phyloP scores from a whole-genome alignment of 1,284 basidiomycete species.

The Pseudozyma sp. region DNA sequence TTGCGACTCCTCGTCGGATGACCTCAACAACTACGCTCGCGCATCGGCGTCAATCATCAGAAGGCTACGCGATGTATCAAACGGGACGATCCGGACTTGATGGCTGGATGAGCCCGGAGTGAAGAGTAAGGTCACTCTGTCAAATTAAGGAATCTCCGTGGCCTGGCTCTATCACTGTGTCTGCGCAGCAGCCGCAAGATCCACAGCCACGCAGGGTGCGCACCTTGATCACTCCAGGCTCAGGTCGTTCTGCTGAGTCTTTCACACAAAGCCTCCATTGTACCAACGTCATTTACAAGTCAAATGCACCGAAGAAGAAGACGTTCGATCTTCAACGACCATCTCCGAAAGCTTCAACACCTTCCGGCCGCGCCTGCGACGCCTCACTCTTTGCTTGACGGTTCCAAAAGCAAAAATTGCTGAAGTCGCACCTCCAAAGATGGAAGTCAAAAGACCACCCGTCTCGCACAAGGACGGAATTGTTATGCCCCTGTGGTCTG shows the following conservation, averaged over 20 bases:
- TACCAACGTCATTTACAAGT: not conserved
- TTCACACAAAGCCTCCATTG: not conserved
- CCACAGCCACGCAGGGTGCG: conserved; percentile 5
- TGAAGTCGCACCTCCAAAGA: not conserved
- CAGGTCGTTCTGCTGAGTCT: not conserved
- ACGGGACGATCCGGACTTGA: not conserved
- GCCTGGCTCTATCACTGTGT: not conserved
- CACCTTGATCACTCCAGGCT: conserved; percentile 24
- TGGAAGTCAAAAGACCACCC: not conserved
- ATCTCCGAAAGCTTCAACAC: not conserved
- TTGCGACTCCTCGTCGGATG: not conserved
- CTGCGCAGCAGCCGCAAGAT: not conserved
- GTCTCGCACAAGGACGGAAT: conserved; percentile 2
- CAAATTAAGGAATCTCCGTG: conserved; percentile 5
- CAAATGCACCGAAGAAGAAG: conserved; percentile 14
- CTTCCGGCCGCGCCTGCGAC: too few relatives aligned
- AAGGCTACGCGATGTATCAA: not conserved
- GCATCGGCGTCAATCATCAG: not conserved
- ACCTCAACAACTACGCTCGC: conserved; percentile 3
- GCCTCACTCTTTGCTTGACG: conserved; percentile 4
- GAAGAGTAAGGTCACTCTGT: conserved; percentile 9
- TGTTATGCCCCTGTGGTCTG: too few relatives aligned
- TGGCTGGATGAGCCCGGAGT: conserved; percentile 13
- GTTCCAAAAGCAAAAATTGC: not conserved
- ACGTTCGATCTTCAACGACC: conserved; percentile 29